Evolutionary conservation across 2,329 filamentous ascomycete genomes (phyloP), one percentile per base, ranked within the genome.

Genomic region (Ceratocystis papillata): DNA sequence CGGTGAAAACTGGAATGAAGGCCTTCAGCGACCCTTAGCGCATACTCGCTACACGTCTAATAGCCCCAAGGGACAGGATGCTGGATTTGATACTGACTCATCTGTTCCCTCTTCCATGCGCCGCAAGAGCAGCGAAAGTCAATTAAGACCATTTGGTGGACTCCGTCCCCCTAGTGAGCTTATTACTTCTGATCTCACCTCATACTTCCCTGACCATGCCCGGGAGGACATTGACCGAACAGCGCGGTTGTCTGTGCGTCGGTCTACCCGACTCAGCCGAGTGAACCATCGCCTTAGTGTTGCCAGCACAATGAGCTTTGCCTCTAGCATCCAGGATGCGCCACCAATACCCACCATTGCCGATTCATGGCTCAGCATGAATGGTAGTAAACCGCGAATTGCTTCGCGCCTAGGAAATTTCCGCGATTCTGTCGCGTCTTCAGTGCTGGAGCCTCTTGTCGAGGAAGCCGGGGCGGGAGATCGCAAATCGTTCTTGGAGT

Each of bases 341-440:
- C 94, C 94, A 10, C 93, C 94, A 0, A 90, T 99, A 69, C 94
- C 94, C 1, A 96, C 89, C 55, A 97, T 99, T 71, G 92, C 92
- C 60, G 93, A 97, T 76, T 88, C 86, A 62, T 99, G 93, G 93
- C 81, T 96, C 48, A 88, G 82, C 67, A 46, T 65, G 63, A 41
- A 48, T 30, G 63, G 59, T 15, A 63, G 50, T 37, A 65, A 65
- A 60, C 55, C 57, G 10, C 59, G 60, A 44, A 81, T 83, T 53
- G 80, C 79, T 53, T 79, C 80, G 55, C 82, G 83, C 70, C 71
- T 80, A 62, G 78, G 79, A 63, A 82, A 82, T 45, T 96, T 89
- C 75, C 85, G 93, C 65, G 91, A 96, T 75, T 96, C 92, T 0
- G 83, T 96, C 41, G 86, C 91, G 6, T 96, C 91, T 1, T 95